Evolutionary conservation across 768 basidiomycete species (phyloP).

Genomic region (Pleurotus sapidus): DNA sequence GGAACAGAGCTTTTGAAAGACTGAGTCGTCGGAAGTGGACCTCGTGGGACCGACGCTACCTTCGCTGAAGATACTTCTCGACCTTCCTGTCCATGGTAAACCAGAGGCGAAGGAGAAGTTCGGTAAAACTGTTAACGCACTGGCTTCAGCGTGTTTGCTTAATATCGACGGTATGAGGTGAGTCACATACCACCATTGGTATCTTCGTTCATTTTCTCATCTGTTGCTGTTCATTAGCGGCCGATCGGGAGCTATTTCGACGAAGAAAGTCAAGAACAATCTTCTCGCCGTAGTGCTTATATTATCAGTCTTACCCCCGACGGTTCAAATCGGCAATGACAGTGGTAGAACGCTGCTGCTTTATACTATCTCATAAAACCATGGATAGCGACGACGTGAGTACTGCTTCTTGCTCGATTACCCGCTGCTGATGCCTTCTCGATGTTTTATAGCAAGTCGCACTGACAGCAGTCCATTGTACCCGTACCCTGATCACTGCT

Average conservation of each 20-base stretch:
- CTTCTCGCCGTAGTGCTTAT: conserved; percentile 83
- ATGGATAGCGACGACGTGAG: conserved; percentile 66
- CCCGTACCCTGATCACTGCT: conserved; percentile 77
- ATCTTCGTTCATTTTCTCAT: background rate
- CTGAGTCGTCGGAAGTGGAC: conserved; percentile 76
- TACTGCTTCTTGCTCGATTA: background rate
- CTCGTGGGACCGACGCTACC: conserved; percentile 79
- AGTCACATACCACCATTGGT: conserved; percentile 19
- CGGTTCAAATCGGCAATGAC: conserved; percentile 66
- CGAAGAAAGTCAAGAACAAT: conserved; percentile 88
- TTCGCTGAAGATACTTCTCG: conserved; percentile 72
- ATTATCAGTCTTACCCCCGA: conserved; percentile 72
- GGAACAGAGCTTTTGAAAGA: conserved; percentile 76
- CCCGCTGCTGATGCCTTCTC: background rate
- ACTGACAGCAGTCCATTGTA: conserved; percentile 87
- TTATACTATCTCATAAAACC: conserved; percentile 79
- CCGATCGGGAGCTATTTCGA: conserved; percentile 71
- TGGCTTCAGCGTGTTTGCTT: conserved; percentile 81
- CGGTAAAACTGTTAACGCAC: conserved; percentile 64
- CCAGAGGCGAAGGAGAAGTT: conserved; percentile 49
- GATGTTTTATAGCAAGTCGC: conserved; percentile 31
- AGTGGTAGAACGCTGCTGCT: conserved; percentile 82
- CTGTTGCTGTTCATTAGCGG: conserved; percentile 47
- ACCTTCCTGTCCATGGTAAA: conserved; percentile 40
- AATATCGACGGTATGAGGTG: conserved; percentile 94